Evolutionary conservation across 768 basidiomycete species (phyloP), one percentile per base, ranked within the genome.

Genomic region (Roridomyces roridus): DNA sequence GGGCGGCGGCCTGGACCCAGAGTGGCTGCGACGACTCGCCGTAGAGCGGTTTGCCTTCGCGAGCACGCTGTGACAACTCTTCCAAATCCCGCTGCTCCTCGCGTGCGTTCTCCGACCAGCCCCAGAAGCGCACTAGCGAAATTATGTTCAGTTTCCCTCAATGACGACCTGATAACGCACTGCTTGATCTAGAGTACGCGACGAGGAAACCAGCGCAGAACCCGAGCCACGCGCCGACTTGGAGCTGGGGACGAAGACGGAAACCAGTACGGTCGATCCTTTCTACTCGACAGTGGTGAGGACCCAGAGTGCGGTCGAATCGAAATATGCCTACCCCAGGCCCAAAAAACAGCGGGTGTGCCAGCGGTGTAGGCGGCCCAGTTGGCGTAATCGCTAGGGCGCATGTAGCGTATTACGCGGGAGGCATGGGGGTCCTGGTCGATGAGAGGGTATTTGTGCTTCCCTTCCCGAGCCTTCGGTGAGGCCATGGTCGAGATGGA

Each of bases 121-220:
- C 94, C 92, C 92, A 95, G 79, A 96, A 92, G n/a, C 94, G 93
- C 69, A 85, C 92, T 94, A 67, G 11, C 35, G 47, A 49, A n/a
- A 39, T 44, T 25, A 51, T 57, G 21, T 45, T 65, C 20, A 64
- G 37, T 17, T 36, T 29, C 29, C 46, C 29, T 51, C n/a, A 20
- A 43, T 47, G 34, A 64, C 58, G 51, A 65, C 40, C 44, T 69
- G 49, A 39, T 18, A 17, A 79, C 92, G 72, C 68, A 96, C 95
- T 78, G 67, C 88, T 90, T 29, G 92, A 94, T 51, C 89, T 81
- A 74, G 96, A 93, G 75, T 98, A 98, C 9, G 96, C 93, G 50
- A 96, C 70, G 67, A 98, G 71, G 83, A 98, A 98, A 18, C 96
- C 96, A 11, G 91, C 95, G 49, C 86, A 70, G 74, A 96, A 92